Evolutionary conservation across 2,329 filamentous ascomycete genomes (phyloP), one percentile per base, ranked within the genome.

Genomic region (Xylariales sp.): DNA sequence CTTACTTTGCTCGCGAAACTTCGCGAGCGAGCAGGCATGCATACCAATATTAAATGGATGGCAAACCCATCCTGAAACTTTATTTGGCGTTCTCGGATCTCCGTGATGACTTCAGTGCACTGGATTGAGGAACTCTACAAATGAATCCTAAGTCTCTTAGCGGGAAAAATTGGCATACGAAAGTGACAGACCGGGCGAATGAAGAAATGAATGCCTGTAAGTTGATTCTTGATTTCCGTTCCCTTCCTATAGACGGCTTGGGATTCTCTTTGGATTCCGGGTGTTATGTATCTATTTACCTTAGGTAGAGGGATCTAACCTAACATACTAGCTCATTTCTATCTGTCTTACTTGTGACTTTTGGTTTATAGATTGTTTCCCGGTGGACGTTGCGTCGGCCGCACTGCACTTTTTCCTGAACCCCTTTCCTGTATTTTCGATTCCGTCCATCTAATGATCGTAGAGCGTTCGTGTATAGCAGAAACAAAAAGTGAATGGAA

Each of bases 31-130:
- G 50, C 34, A 14, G n/a, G 52, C 50, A 60, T n/a, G 52, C 32
- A 18, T n/a, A 45, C 34, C 30, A 66, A 55, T 32, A 61, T 30
- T 14, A 62, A 57, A 58, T 36, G 28, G 39, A 34, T 39, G 28
- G 39, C 14, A 49, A 49, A 32, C 34, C 8, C 23, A 56, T 56
- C 46, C 10, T 41, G 8, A 6, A 8, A 9, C 3, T 56, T 41
- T 32, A 45, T 43, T 36, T n/a, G 32, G 6, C 8, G 6, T 18
- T 32, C 0, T 55, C 36, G 14, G 1, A 32, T 30, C 32, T 30
- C 32, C 12, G 14, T 55, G 41, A 3, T 6, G 3, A 16, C 12
- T 28, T 32, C 1, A 12, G 8, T 10, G 8, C 6, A 3, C 23
- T 53, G 32, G 16, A 18, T 23, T 18, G 2, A 28, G 30, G 34